Evolutionary conservation across 169 alveolate genomes (phyloP), one percentile per base, ranked within the genome.

Genomic region (Hepatocystis sp.): DNA sequence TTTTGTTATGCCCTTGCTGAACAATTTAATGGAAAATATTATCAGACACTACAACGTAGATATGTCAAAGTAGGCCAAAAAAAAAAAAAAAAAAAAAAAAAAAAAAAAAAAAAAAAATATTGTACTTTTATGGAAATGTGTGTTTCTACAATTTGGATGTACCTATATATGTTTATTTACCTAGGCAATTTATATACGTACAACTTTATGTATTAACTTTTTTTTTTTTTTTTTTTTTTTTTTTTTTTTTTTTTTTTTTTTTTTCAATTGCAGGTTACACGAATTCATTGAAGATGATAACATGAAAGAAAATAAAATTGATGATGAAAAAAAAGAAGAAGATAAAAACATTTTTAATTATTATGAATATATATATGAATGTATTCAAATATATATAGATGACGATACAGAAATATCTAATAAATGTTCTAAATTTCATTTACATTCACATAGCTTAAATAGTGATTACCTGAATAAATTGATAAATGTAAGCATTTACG

Each of bases 241-340:
- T 11, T 17, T 47, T 47, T 2, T 15, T 13, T 47, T 2, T 15
- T 17, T n/a, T 13, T 51, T 51, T 32, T 19, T 17, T 64, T 44
- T 64, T 15, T 1, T 47, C 11, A 5, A 25, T 42, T 67, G 36
- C 32, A 71, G 86, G 21, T 39, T 71, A 25, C 36, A 46, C 47
- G 89, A 81, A 4, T 53, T 81, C 25, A 60, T 61, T 32, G 84
- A 60, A 21, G 84, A 81, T 13, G 84, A 60, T 17, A 28, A 63
- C 42, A 40, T 42, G 8, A 81, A 61, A 25, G 89, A 81, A 63
- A 81, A 63, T 34, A 81, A 81, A 61, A 63, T 81, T 32, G 89
- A 81, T 13, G 89, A 81, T 21, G 89, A 63, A 81, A 40, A 61
- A 36, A 60, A 67, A 49, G 89, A 81, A 25, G 84, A 81, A 36